phyloP scores from a whole-genome alignment of 805 yeast genomes.

The Zygoascus flipseniorum region DNA sequence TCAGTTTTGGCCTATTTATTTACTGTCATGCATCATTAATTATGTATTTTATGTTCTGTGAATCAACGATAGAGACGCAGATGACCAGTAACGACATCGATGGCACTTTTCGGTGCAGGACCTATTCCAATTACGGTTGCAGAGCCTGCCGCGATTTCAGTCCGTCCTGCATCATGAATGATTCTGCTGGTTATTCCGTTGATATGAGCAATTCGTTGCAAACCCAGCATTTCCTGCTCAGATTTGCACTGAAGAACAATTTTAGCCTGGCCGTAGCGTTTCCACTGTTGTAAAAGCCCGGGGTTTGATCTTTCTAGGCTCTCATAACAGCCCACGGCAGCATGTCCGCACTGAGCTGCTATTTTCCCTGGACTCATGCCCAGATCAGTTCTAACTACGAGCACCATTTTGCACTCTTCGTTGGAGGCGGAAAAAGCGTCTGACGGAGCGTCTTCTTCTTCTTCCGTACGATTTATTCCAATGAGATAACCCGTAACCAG shows the following conservation, averaged over 20 bases:
- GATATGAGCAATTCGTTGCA: constrained; percentile 75
- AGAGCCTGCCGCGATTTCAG: constrained; percentile 92
- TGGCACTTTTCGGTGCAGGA: constrained; percentile 76
- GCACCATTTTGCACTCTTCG: constrained; percentile 50
- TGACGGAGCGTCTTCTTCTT: constrained; percentile 11
- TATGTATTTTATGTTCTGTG: constrained; percentile 22
- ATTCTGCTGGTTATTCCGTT: constrained; percentile 69
- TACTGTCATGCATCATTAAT: background rate
- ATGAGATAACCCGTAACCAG: background rate
- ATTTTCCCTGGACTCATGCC: constrained; percentile 92
- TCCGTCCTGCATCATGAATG: constrained; percentile 94
- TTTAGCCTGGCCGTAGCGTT: constrained; percentile 81
- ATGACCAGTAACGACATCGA: constrained; percentile 76
- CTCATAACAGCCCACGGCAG: constrained; percentile 86
- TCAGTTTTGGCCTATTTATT: background rate
- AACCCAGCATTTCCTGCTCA: constrained; percentile 55
- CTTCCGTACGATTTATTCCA: background rate
- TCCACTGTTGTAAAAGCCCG: constrained; percentile 66
- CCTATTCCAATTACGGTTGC: constrained; percentile 96
- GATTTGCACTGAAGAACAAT: constrained; percentile 63
- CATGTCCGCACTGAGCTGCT: constrained; percentile 97
- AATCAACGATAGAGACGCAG: constrained; percentile 51
- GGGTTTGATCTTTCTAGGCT: constrained; percentile 49
- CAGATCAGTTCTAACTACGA: constrained; percentile 80
- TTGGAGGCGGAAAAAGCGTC: constrained; percentile 9